Base-by-base conservation (phyloP, 768 basidiomycete species). In the Phylloporus scabripes region DNA sequence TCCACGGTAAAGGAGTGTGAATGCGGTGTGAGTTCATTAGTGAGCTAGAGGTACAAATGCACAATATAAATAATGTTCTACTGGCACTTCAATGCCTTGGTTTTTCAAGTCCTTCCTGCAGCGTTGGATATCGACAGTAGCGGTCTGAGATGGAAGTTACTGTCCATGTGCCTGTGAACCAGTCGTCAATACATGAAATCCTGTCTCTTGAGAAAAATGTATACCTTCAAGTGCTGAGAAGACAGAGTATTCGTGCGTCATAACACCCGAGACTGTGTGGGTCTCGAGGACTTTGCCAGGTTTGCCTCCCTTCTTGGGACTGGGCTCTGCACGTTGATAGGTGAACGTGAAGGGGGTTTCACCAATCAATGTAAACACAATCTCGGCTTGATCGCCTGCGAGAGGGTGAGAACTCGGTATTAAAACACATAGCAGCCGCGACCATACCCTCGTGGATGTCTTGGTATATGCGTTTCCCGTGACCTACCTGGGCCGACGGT, bases 321-420 rank as follows among this genome's bases (percentile, higher is more conserved):
- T 76, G 17, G 82, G 75, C 66, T 91, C 90, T 2, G 89, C 78
- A 41, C 91, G 80, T 65, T 92, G 89, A 68, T 94, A 94, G 0
- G 92, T 93, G 70, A 99, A 97, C 1, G 93, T 86, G 71, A 97
- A 99, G 0, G 96, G 96, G 15, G 96, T 87, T 63, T 90, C 87
- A 39, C 96, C 96, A 28, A 85, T 74, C 46, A 99, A 78, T 3
- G 84, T 83, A 67, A 99, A 97, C 36, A 85, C 70, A 51, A 99
- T 96, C 67, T 93, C 90, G 15, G 95, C 93, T 72, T 96, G 87
- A 61, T 92, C 90, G 48, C 90, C 88, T 90, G 54, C 11, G 34
- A 50, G 46, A 24, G 17, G 31, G 48, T 50, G 17, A 50, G 29
- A 7, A 32, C 20, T 32, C 18, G 14, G 21, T 5, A 5, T 23